Base-by-base conservation (phyloP, 2,329 filamentous ascomycete species). In the Colletotrichum spinosum region DNA sequence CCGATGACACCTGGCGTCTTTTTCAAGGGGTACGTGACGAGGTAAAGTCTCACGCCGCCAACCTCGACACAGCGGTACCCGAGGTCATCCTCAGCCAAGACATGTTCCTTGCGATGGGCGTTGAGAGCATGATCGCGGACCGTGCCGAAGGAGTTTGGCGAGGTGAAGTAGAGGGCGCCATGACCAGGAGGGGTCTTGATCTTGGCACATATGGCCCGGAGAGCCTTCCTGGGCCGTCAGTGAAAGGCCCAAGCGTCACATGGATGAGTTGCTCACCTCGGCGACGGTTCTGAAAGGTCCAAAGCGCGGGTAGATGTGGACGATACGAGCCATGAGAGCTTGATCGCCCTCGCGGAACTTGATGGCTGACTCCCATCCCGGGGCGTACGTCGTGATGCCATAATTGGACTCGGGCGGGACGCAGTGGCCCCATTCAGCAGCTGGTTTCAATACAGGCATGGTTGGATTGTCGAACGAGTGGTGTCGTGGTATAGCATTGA, bases 241-340 rank as follows among this genome's bases (percentile, higher is more conserved):
- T 37, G 17, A 55, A 6, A 65, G 55, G 5, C 4, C 33, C 17
- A 41, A 9, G 2, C 50, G 35, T 15, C 11, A 57, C 46, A 9
- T n/a, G 13, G 34, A 55, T 46, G 13, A 50, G 25, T 5, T 25
- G 60, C 72, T 70, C 65, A 81, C 80, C 69, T 73, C 61, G 3
- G 72, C 73, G 15, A 75, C 72, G 37, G 71, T 71, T 0, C 77
- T 74, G n/a, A 75, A 81, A 1, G 83, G 82, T 1, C 71, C 67
- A 63, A 84, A 81, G 4, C 83, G 79, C 10, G 83, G 83, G 52
- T 85, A 85, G 35, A 84, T 75, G 60, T 81, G 78, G 54, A 75
- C 75, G 2, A 84, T 49, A 15, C 55, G 72, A 39, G 71, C 50
- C n/a, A 83, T 56, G 1, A 79, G 53, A 10, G 69, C 60, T 35